Conservation (phyloP, 179 eudicot genomes). For the Spinacia oleracea region DNA sequence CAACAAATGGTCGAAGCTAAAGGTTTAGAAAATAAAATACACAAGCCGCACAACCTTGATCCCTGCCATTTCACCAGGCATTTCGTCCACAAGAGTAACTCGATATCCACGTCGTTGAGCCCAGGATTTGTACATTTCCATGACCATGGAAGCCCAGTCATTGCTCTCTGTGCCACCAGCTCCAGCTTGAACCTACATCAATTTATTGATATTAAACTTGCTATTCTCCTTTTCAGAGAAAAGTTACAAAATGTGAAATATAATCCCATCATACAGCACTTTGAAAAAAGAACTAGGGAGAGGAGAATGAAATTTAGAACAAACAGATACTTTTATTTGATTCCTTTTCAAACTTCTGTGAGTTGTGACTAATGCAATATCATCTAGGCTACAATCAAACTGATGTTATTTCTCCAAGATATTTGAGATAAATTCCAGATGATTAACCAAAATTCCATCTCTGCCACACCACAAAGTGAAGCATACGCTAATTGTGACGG, state of each 20-base stretch:
- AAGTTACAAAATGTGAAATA: not conserved
- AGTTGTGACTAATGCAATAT: not conserved
- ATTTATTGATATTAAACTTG: not conserved
- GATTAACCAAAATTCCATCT: not conserved
- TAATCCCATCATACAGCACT: not conserved
- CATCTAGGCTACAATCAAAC: not conserved
- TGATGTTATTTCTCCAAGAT: not conserved
- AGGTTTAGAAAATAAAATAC: slow-evolving; percentile 15
- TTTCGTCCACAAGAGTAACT: slow-evolving; percentile 90
- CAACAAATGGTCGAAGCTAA: not conserved
- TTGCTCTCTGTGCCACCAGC: slow-evolving; percentile 99
- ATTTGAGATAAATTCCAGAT: not conserved
- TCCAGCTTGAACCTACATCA: slow-evolving; percentile 89
- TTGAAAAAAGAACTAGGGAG: not conserved
- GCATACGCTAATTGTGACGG: not conserved
- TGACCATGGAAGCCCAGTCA: slow-evolving; percentile 98
- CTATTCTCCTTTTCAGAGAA: not conserved
- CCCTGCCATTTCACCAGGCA: slow-evolving; percentile 96
- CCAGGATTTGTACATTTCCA: slow-evolving; percentile 95
- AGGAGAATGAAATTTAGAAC: not conserved
- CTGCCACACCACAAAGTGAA: not conserved
- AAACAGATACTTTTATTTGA: not conserved
- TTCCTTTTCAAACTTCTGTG: not conserved
- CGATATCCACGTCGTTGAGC: slow-evolving; percentile 74
- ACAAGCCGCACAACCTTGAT: slow-evolving; percentile 61